These are phyloP conservation scores for Prunus armeniaca DNA, from an alignment of 306 rosid species.

Conservation along the genomic window DNA sequence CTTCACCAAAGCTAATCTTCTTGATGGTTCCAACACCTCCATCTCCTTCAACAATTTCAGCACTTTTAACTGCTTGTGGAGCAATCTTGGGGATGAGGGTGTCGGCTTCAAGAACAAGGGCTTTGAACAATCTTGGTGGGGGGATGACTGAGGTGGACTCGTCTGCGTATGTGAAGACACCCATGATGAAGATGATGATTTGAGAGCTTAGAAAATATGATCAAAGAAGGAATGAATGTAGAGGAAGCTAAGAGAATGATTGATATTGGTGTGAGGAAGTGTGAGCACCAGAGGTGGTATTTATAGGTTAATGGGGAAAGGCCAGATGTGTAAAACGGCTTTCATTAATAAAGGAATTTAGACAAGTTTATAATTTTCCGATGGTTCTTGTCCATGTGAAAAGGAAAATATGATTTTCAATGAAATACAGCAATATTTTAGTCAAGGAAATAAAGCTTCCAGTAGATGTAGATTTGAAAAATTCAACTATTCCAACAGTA, in stretches of 20 bases:
- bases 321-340: not conserved
- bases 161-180: not conserved
- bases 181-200: not conserved
- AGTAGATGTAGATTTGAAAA: not conserved
- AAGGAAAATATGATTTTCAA: too few species aligned
- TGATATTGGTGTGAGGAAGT: not conserved
- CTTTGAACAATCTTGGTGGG: slow-evolving; percentile 39
- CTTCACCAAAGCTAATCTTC: slow-evolving; percentile 16
- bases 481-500: not conserved
- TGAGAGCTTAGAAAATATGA: not conserved
- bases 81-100: slow-evolving; percentile 41
- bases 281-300: not conserved
- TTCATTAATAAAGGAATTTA: too few species aligned
- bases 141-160: slow-evolving; percentile 38
- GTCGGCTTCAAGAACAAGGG: slow-evolving; percentile 30
- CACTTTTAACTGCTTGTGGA: slow-evolving; percentile 7
- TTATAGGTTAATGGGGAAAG: not conserved
- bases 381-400: not conserved
- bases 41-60: slow-evolving; percentile 38
- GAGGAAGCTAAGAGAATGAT: not conserved
- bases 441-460: not conserved
- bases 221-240: not conserved
- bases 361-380: not conserved
- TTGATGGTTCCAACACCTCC: slow-evolving; percentile 53
- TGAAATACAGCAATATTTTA: not conserved